Evolutionary conservation across 805 yeast species (phyloP).

Genomic region (Torulaspora quercuum): DNA sequence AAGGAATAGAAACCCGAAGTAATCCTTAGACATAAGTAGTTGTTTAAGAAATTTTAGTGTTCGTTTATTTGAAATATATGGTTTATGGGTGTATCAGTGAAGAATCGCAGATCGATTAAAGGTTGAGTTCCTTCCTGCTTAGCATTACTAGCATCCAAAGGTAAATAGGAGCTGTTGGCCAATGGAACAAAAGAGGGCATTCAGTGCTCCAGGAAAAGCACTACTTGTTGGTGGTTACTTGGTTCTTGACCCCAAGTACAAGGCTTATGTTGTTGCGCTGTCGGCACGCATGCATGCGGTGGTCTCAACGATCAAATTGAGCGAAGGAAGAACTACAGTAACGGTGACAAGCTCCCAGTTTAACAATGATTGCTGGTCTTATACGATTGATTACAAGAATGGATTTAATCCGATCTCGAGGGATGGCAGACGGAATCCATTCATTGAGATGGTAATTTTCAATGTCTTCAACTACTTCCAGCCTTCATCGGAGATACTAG

Average conservation of each 20-base stretch:
- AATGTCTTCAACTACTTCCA: conserved; percentile 53
- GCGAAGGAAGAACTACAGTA: conserved; percentile 32
- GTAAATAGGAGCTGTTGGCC: too few relatives aligned
- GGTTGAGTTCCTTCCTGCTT: too few relatives aligned
- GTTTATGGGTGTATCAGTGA: conserved; percentile 3
- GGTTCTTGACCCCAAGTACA: conserved; percentile 73
- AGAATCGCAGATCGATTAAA: too few relatives aligned
- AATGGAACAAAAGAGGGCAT: conserved; percentile 42
- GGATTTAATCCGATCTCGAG: conserved; percentile 30
- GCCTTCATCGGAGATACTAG: conserved; percentile 32
- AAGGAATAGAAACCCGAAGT: not conserved
- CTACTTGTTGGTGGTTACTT: conserved; percentile 91
- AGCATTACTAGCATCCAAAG: too few relatives aligned
- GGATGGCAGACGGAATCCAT: conserved; percentile 56
- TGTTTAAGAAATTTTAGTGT: too few relatives aligned
- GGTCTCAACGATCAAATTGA: conserved; percentile 27
- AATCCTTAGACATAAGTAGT: too few relatives aligned
- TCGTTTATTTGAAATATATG: conserved; percentile 1
- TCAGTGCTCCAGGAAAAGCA: conserved; percentile 95
- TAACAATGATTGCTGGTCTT: conserved; percentile 64
- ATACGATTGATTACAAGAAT: conserved; percentile 33
- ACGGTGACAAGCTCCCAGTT: conserved; percentile 75
- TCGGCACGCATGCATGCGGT: conserved; percentile 87
- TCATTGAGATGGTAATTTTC: conserved; percentile 59
- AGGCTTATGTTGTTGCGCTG: conserved; percentile 79